These are phyloP conservation scores for Physcomitrium patens DNA, from an alignment of 225 moss, liverwort and hornwort genomes.

Conservation along the genomic window DNA sequence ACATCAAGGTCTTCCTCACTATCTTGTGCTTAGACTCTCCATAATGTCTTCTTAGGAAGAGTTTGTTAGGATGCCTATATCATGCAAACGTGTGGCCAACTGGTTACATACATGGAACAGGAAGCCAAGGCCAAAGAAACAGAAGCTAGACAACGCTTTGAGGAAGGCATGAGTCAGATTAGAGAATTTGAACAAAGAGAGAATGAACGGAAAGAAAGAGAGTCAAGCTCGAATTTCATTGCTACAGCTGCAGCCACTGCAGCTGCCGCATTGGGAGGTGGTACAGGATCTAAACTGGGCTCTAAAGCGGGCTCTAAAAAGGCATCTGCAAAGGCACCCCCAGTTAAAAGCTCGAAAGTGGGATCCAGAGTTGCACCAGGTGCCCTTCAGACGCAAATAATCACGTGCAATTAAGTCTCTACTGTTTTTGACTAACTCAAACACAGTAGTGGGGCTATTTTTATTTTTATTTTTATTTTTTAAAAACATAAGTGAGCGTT, in stretches of 20 bases:
- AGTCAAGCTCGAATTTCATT: constrained; percentile 33
- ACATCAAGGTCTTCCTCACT: constrained; percentile 48
- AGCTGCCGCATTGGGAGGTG: constrained; percentile 33
- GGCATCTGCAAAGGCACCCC: constrained; percentile 27
- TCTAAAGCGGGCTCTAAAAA: constrained; percentile 32
- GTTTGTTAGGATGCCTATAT: not conserved
- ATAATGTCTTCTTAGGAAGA: not conserved
- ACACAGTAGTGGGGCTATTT: not conserved
- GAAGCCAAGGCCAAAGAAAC: constrained; percentile 35
- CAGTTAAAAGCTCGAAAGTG: constrained; percentile 13
- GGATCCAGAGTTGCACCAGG: constrained; percentile 33
- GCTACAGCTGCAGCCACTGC: constrained; percentile 25
- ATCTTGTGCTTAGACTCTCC: not conserved
- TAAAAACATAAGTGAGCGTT: too few relatives aligned
- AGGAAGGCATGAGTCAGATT: constrained; percentile 34
- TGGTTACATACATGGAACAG: constrained; percentile 28
- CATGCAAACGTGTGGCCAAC: not conserved
- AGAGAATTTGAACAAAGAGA: constrained; percentile 41
- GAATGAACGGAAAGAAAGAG: constrained; percentile 38
- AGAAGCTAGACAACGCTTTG: constrained; percentile 42
- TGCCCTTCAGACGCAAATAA: not conserved
- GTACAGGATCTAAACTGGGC: not conserved
- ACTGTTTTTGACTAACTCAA: not conserved
- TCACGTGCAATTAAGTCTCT: not conserved
- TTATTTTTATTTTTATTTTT: too few relatives aligned